Evolutionary conservation across 768 basidiomycete species (phyloP), one percentile per base, ranked within the genome.

Genomic region (Mycena kentingensis): DNA sequence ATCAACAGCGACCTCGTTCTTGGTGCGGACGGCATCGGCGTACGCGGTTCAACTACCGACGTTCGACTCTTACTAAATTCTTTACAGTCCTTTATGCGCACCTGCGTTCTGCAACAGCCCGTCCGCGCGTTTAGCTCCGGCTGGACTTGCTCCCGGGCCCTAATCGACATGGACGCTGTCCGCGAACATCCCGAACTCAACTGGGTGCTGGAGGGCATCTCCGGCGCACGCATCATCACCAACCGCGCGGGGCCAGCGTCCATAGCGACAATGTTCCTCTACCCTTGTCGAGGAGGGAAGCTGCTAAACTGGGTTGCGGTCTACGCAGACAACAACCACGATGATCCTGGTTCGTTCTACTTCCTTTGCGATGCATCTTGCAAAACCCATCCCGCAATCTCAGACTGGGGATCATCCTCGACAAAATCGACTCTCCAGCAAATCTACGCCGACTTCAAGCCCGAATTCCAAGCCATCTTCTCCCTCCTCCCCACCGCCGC

Each of bases 21-120:
- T 1, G 73, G 71, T 5, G 71, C 70, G 8, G 72, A 74, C 29
- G 73, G 73, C 18, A 53, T 65, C 26, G 21, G 27, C 26, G 51
- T 52, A 18, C 18, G 43, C 27, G 11, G 10, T 1, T 15, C 18
- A 3, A 26, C 38, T 36, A 10, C n/a, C 2, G 26, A 18, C 13
- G 10, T 6, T 32, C 37, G 7, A 46, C 29, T 46, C 15, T 26
- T 2, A 35, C 19, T n/a, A n/a, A n/a, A 11, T 16, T 4, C 34
- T 7, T 18, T 19, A 12, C 27, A 52, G 51, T 52, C 51, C n/a
- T 22, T 28, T 15, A 24, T 52, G 6, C 51, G 51, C 21, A 46
- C 51, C 1, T 6, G 13, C 19, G 29, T 52, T 27, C 36, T 52
- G 4, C 43, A 44, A 3, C 21, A 27, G 11, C 24, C 27, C 3